Conservation (phyloP, 139 green algal species). For the Ostreobium quekettii region DNA sequence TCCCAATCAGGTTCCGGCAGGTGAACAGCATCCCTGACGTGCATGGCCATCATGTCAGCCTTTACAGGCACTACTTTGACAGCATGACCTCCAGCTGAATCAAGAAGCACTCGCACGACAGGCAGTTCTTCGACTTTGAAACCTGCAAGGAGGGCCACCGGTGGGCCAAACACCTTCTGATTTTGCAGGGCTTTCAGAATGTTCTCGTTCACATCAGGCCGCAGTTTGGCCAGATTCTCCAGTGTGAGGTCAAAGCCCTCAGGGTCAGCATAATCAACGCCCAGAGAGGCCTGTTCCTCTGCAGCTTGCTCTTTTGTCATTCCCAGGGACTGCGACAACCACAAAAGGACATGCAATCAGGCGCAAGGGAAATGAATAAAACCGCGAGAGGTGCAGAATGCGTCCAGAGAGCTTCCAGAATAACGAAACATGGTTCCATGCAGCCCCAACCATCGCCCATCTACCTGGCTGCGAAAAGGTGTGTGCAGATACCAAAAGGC, state of each 20-base stretch:
- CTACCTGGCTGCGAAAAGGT: no score
- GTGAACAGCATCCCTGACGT: slow-evolving; percentile 3
- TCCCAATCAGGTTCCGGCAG: slow-evolving; percentile 25
- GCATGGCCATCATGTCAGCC: slow-evolving; percentile 22
- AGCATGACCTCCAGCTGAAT: not conserved
- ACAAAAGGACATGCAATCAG: no score
- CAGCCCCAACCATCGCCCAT: no score
- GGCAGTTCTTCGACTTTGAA: slow-evolving; percentile 11
- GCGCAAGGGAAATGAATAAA: no score
- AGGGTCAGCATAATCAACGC: no score
- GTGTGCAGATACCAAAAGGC: no score
- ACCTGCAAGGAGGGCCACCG: not conserved
- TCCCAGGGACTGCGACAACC: no score
- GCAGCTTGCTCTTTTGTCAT: no score
- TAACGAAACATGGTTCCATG: no score
- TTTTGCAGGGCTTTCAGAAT: not conserved
- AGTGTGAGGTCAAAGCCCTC: not conserved
- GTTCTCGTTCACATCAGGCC: not conserved
- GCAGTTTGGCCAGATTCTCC: not conserved
- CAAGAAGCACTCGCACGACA: not conserved
- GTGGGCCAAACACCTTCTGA: not conserved
- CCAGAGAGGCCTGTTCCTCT: no score
- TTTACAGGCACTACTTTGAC: slow-evolving; percentile 16
- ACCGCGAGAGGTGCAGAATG: no score
- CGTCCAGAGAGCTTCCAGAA: no score